Conservation (phyloP, 1,284 basidiomycete genomes). For the Ustilago xerochloae region DNA sequence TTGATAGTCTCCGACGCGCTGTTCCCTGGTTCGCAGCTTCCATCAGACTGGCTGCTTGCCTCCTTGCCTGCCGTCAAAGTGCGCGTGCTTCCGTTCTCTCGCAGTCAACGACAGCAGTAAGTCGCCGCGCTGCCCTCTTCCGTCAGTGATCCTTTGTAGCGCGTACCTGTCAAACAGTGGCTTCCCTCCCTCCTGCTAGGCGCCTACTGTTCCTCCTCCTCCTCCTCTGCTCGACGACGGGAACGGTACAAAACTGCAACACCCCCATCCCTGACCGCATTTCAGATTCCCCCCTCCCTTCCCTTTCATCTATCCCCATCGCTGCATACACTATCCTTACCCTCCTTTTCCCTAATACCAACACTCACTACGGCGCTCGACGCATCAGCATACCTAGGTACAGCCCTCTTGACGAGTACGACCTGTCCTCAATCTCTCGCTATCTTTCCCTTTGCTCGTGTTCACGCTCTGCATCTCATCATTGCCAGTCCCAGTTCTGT, state of each 20-base stretch:
- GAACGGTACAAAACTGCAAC: constrained; percentile 29
- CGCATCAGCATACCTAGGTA: background rate
- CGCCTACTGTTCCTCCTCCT: no score
- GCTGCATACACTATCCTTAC: background rate
- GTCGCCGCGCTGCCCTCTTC: background rate
- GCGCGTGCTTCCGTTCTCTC: background rate
- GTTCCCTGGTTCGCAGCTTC: no score
- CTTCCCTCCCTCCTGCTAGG: background rate
- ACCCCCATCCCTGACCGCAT: background rate
- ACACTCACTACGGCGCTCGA: background rate
- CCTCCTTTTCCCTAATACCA: background rate
- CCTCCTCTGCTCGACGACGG: background rate
- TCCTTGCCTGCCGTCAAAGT: background rate
- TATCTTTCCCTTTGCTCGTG: no score
- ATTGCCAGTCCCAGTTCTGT: background rate
- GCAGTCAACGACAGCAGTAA: background rate
- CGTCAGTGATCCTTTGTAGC: background rate
- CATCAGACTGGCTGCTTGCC: no score
- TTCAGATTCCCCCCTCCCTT: background rate
- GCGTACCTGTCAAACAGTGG: background rate
- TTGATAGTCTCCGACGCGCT: constrained; percentile 1
- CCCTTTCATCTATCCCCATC: background rate
- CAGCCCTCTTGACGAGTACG: constrained; percentile 8
- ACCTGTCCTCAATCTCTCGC: background rate
- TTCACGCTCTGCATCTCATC: constrained; percentile 1